Base-by-base conservation (phyloP, 2,329 filamentous ascomycete species). In the Clarireedia sp. region DNA sequence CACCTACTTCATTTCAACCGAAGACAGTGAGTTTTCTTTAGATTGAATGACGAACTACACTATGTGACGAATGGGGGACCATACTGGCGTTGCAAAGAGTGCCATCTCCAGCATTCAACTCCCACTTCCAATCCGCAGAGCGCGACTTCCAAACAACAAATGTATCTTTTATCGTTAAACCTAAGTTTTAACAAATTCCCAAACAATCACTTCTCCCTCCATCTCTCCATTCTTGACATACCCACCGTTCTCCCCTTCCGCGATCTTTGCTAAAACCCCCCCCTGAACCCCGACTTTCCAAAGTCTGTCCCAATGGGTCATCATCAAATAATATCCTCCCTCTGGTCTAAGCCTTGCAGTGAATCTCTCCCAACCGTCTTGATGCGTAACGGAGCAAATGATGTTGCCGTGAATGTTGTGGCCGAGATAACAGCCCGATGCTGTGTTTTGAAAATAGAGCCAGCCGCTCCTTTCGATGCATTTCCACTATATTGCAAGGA, bases 171-270 rank as follows among this genome's bases (percentile, higher is more conserved):
- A n/a, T 26, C 8, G 24, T 7, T 26, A 26, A 24, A 14, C 14
- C 21, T 53, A 48, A 47, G 24, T 10, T 8, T 43, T 44, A 5
- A n/a, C 14, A 49, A 54, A 54, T 3, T 49, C 51, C 51, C 51
- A 54, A 19, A 33, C 37, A 43, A 48, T 5, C 3, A 54, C 16
- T 12, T 41, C 14, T 1, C 24, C 12, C 3, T 48, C 24, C 6
- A 4, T 16, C 37, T 54, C 45, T 14, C 17, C 36, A 54, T 0
- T n/a, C 7, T 14, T 33, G 3, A 12, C 3, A 3, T 9, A 9
- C 1, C 1, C 10, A 14, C 51, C 51, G 5, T 8, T 5, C 6
- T 53, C 51, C 5, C 33, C 51, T 10, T n/a, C 23, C n/a, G 10
- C 2, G 17, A 54, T 33, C 23, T 54, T 54, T 14, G 36, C 44